Evolutionary conservation across 768 basidiomycete species (phyloP), one percentile per base, ranked within the genome.

Genomic region (Leccinellum luteum): DNA sequence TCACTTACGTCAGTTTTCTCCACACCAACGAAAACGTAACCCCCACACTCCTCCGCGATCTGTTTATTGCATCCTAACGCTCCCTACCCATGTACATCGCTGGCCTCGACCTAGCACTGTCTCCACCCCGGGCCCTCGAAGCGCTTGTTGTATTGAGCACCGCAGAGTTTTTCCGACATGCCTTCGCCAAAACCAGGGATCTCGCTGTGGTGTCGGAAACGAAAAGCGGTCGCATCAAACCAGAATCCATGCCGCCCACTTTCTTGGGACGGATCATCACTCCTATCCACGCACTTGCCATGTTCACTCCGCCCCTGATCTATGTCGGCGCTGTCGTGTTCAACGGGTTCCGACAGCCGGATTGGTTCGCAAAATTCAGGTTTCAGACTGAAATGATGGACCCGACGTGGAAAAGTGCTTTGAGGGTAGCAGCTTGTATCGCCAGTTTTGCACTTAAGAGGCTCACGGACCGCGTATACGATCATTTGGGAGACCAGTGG

Each of bases 261-360:
- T 35, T 69, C 60, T 5, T 65, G 27, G 66, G 64, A n/a, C 60
- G 61, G 35, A 45, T 69, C 55, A 35, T 71, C 58, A 58, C 63
- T 8, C 70, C 67, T 9, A 50, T 73, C 41, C 73, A 71, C 17
- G 57, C 44, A 12, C 28, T 64, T 2, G 64, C 66, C 9, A 25
- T 51, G 3, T 43, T 63, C 19, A 10, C 64, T 30, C 59, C 66
- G 1, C 70, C 73, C 6, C 10, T 66, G 14, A 28, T 65, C 6
- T 75, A 72, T 23, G 48, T 69, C 23, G 58, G 54, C n/a, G 62
- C 60, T 21, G 23, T 74, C 41, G 59, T 23, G 1, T 45, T 66
- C 41, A 73, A 70, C 43, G 31, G 60, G 17, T 57, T 75, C 51
- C 58, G 60, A 8, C 72, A 64, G 49, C 72, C 73, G 1, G 53